A percentile compares a stretch with the other conserved stretches of the same genome.
These are phyloP conservation scores for Geoglossum cookeanum DNA, from an alignment of 2,329 filamentous ascomycete genomes.

Conservation along the genomic window DNA sequence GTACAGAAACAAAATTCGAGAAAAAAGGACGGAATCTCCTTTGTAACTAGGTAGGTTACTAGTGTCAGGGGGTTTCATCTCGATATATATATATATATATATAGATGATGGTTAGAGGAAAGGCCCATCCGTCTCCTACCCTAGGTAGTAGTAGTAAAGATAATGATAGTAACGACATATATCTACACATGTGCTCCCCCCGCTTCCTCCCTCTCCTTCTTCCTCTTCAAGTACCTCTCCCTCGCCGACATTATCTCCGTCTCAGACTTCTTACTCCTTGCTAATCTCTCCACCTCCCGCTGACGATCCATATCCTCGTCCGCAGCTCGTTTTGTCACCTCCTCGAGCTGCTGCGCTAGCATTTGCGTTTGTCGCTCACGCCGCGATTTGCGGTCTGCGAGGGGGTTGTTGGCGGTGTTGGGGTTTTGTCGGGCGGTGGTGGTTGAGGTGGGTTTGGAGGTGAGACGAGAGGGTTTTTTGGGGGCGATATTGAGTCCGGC, in stretches of 20 bases:
- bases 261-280: slow-evolving; percentile 63
- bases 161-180: neutral
- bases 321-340: slow-evolving; percentile 49
- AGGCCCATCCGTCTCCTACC: no score
- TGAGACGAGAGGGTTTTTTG: slow-evolving; percentile 31
- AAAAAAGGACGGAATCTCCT: no score
- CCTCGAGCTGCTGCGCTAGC: slow-evolving; percentile 59
- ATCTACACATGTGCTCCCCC: neutral
- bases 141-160: no score
- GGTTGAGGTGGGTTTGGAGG: slow-evolving; percentile 18
- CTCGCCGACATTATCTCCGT: slow-evolving; percentile 58
- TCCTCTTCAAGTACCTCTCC: slow-evolving; percentile 62
- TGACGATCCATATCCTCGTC: slow-evolving; percentile 51
- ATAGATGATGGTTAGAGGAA: no score
- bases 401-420: slow-evolving; percentile 20
- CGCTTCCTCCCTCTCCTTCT: slow-evolving; percentile 49
- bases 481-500: slow-evolving; percentile 56
- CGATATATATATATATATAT: no score
- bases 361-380: slow-evolving; percentile 60
- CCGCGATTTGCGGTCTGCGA: slow-evolving; percentile 21
- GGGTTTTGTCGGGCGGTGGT: slow-evolving; percentile 17
- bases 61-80: no score
- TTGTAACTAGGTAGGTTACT: no score
- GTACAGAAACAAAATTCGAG: no score
- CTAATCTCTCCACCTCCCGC: slow-evolving; percentile 39